Conservation (phyloP, 2,329 filamentous ascomycete genomes). For the Cercospora beticola region DNA sequence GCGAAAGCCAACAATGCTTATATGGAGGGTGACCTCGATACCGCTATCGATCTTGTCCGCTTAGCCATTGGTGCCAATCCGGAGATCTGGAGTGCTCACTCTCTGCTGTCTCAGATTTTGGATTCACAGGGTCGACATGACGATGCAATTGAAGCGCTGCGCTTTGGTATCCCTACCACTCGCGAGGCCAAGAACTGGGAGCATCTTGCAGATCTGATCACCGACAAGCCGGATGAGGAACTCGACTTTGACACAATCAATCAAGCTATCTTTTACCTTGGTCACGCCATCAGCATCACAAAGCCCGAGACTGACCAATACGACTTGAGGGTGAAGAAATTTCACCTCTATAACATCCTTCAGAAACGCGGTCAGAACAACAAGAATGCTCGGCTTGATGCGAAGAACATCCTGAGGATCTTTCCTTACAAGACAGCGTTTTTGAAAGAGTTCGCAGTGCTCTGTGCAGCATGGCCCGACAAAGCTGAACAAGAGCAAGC, state of each 20-base stretch:
- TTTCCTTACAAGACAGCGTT: conserved; percentile 56
- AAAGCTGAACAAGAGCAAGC: conserved; percentile 30
- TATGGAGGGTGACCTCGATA: conserved; percentile 60
- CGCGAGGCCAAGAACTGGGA: conserved; percentile 59
- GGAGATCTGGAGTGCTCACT: conserved; percentile 62
- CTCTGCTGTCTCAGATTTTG: conserved; percentile 60
- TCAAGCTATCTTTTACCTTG: conserved; percentile 55
- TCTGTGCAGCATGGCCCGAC: conserved; percentile 42
- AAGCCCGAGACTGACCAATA: conserved; percentile 31
- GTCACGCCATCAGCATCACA: conserved; percentile 55
- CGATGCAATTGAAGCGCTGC: conserved; percentile 57
- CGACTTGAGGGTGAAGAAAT: conserved; percentile 55
- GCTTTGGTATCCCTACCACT: conserved; percentile 58
- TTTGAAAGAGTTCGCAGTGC: conserved; percentile 57
- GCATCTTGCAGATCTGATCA: conserved; percentile 56
- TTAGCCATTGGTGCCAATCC: conserved; percentile 58
- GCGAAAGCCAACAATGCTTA: conserved; percentile 67
- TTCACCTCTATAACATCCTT: conserved; percentile 55
- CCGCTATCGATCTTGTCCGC: conserved; percentile 55
- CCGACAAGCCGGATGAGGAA: conserved; percentile 49
- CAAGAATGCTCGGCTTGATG: conserved; percentile 50
- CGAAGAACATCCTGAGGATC: conserved; percentile 55
- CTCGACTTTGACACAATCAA: conserved; percentile 36
- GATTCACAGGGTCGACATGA: conserved; percentile 56
- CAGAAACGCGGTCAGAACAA: conserved; percentile 39